A percentile compares a stretch with the other conserved stretches of the same genome.
Conservation (phyloP, 2,329 filamentous ascomycete genomes). For the Ceratocystis alfenasii region DNA sequence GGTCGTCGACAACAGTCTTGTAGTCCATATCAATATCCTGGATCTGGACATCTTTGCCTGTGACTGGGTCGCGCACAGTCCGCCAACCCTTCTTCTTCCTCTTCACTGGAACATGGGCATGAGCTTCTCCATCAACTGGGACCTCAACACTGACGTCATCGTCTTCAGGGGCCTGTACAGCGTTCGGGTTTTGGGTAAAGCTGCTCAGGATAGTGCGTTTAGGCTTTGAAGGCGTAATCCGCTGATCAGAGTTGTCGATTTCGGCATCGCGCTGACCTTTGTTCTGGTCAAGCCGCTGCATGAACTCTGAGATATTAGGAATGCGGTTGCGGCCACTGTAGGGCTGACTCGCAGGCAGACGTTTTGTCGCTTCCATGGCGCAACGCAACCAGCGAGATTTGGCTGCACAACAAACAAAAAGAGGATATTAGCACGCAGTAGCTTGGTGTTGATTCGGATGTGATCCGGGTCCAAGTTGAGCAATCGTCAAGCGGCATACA, state of each 20-base stretch:
- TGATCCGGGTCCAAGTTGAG: background rate
- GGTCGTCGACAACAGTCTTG: slow-evolving; percentile 58
- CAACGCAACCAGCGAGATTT: slow-evolving; percentile 13
- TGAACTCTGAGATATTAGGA: slow-evolving; percentile 75
- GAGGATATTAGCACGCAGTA: background rate
- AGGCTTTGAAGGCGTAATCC: background rate
- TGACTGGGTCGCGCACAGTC: slow-evolving; percentile 74
- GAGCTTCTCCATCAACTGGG: slow-evolving; percentile 30
- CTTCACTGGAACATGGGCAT: slow-evolving; percentile 27
- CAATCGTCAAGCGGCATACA: background rate
- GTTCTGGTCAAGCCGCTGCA: slow-evolving; percentile 64
- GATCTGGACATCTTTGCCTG: slow-evolving; percentile 74
- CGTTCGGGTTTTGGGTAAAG: slow-evolving; percentile 31
- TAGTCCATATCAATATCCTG: slow-evolving; percentile 63
- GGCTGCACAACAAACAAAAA: background rate
- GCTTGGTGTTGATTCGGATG: background rate
- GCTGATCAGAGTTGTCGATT: slow-evolving; percentile 46
- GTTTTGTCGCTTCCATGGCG: slow-evolving; percentile 33
- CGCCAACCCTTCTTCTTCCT: slow-evolving; percentile 48
- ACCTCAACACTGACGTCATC: slow-evolving; percentile 27
- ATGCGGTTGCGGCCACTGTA: slow-evolving; percentile 77
- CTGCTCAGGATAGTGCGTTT: slow-evolving; percentile 9
- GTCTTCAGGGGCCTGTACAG: slow-evolving; percentile 7
- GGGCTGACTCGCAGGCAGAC: slow-evolving; percentile 46
- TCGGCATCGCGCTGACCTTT: slow-evolving; percentile 63